A percentile compares a stretch with the other conserved stretches of the same genome.
Conservation (phyloP, 2,329 filamentous ascomycete species). For the Penicillium sp. region DNA sequence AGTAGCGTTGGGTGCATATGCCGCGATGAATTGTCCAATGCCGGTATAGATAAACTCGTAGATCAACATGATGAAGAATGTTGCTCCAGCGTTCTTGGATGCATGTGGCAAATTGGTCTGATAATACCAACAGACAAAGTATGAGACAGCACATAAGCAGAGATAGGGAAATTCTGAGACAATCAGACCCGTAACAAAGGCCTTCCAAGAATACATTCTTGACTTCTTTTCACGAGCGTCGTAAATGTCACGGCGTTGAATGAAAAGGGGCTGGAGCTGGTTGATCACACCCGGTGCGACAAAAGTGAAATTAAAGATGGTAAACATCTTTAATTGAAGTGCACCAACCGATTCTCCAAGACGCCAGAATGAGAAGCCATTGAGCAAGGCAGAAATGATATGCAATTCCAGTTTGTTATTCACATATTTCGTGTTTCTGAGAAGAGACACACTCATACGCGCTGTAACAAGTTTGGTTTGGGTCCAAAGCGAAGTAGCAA, state of each 20-base stretch:
- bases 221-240: slow-evolving; percentile 66
- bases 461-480: slow-evolving; percentile 67
- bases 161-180: slow-evolving; percentile 69
- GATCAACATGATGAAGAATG: slow-evolving; percentile 12
- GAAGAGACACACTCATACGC: slow-evolving; percentile 65
- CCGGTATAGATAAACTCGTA: slow-evolving; percentile 13
- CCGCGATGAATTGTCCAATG: slow-evolving; percentile 11
- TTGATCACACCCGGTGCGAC: slow-evolving; percentile 47
- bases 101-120: slow-evolving; percentile 58
- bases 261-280: slow-evolving; percentile 64
- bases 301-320: slow-evolving; percentile 62
- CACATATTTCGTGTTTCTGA: slow-evolving; percentile 65
- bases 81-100: slow-evolving; percentile 4
- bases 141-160: slow-evolving; percentile 62
- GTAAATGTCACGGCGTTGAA: slow-evolving; percentile 69
- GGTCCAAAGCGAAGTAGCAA: slow-evolving; percentile 61
- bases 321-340: slow-evolving; percentile 73
- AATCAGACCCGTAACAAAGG: slow-evolving; percentile 68
- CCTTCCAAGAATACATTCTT: slow-evolving; percentile 72
- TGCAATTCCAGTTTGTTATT: slow-evolving; percentile 60
- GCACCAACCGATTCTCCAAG: slow-evolving; percentile 63
- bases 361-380: slow-evolving; percentile 63
- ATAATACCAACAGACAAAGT: slow-evolving; percentile 69
- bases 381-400: slow-evolving; percentile 51
- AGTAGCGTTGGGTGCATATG: slow-evolving; percentile 9